A percentile compares a stretch with the other conserved stretches of the same genome.
Conservation (phyloP, 2,329 filamentous ascomycete genomes). For the Penicillium verrucosum region DNA sequence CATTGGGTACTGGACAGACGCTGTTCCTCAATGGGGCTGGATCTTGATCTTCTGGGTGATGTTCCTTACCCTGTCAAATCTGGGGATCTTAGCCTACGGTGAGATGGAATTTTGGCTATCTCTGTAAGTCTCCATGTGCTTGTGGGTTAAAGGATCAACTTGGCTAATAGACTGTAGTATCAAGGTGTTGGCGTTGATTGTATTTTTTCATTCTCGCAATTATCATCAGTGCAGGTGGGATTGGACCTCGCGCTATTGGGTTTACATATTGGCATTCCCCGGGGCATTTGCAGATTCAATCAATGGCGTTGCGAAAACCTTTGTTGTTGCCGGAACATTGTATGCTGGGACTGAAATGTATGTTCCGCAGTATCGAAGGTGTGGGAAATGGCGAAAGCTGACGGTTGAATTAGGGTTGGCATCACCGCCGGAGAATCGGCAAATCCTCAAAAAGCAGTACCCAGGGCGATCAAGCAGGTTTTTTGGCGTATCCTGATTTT, state of each 20-base stretch:
- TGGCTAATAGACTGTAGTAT: constrained; percentile 23
- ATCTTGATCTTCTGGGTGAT: constrained; percentile 48
- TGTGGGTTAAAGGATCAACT: neutral
- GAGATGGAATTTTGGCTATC: constrained; percentile 51
- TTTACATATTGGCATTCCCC: constrained; percentile 39
- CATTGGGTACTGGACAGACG: constrained; percentile 46
- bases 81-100: constrained; percentile 50
- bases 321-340: constrained; percentile 34
- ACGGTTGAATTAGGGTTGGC: constrained; percentile 28
- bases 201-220: constrained; percentile 37
- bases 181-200: constrained; percentile 31
- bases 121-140: constrained; percentile 21
- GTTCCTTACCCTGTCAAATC: constrained; percentile 42
- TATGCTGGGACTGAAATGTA: constrained; percentile 38
- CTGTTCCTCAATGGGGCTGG: constrained; percentile 47
- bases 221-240: constrained; percentile 33
- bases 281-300: constrained; percentile 35
- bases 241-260: constrained; percentile 30
- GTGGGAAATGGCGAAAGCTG: neutral
- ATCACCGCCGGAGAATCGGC: constrained; percentile 36
- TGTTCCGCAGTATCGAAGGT: neutral
- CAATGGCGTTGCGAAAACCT: constrained; percentile 37
- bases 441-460: constrained; percentile 48
- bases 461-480: constrained; percentile 42
- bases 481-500: constrained; percentile 51